Evolutionary conservation across 495 filamentous ascomycete species (phyloP), one percentile per base, ranked within the genome.

Genomic region (Penicillium lagena): DNA sequence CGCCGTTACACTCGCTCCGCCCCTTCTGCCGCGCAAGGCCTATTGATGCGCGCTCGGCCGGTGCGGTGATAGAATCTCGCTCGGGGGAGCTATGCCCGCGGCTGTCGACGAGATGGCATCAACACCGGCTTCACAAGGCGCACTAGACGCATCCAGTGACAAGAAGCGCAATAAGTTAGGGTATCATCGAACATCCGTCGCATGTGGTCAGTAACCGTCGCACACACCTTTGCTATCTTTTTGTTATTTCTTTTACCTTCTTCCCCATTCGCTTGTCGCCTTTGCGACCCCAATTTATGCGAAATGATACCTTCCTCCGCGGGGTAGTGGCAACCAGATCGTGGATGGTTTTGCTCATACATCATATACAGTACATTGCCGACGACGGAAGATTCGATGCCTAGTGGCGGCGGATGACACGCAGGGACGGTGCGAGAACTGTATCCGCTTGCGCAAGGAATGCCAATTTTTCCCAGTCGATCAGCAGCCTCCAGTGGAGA

Each of bases 111-210:
- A 76, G 51, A 79, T 81, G 47, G 66, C 77, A 50, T 83, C 86
- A 52, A 85, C 79, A 50, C 78, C 83, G 53, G 83, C 76, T 66
- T 78, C 82, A 50, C 78, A 81, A 49, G 68, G 72, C 48, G 54
- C 62, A 56, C 67, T 66, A 65, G 71, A 67, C 38, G 64, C 68
- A 38, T 60, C 56, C 50, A 63, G 64, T 35, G 90, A 96, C 56
- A 96, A 93, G 69, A 85, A 87, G 63, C 84, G 93, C 54, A 98
- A 97, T 63, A 97, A 95, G 67, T 75, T 98, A 42, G 93, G 93
- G 29, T 98, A 98, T 64, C 91, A 96, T 73, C 83, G 93, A 46
- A 96, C 90, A 31, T 95, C 93, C 44, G 89, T 97, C 62, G 93
- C 93, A 52, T 98, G 93, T 76, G 86, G 93, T 98, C 77, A 82